A percentile compares a stretch with the other conserved stretches of the same genome.
These are phyloP conservation scores for Monosporascus sp. DNA, from an alignment of 2,329 filamentous ascomycete species.

Conservation along the genomic window DNA sequence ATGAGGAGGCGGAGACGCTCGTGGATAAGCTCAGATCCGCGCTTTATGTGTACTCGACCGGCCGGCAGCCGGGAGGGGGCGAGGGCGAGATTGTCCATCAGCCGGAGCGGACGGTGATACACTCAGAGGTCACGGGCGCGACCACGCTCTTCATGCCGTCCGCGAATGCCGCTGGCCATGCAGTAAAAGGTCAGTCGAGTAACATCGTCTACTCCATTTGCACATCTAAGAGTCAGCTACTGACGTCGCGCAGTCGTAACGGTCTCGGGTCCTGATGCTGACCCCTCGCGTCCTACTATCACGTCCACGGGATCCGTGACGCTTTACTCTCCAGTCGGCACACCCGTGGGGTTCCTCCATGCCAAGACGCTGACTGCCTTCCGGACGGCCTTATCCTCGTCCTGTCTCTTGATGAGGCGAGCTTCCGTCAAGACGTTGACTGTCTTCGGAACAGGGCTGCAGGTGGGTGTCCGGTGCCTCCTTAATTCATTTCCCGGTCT, in stretches of 20 bases:
- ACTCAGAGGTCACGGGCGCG: conserved; percentile 42
- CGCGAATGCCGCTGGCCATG: conserved; percentile 56
- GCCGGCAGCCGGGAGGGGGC: conserved; percentile 38
- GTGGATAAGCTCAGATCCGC: conserved; percentile 43
- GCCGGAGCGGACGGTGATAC: conserved; percentile 46
- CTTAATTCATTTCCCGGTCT: not conserved
- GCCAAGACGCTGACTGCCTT: conserved; percentile 74
- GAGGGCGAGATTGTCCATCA: conserved; percentile 46
- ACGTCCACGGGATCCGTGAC: conserved; percentile 63
- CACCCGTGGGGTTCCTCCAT: conserved; percentile 63
- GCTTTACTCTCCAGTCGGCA: conserved; percentile 58
- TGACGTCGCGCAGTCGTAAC: conserved; percentile 51
- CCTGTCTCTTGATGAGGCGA: conserved; percentile 61
- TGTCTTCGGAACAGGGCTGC: conserved; percentile 82
- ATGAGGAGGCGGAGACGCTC: conserved; percentile 48
- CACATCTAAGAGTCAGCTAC: conserved; percentile 3
- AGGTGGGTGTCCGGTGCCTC: conserved; percentile 31
- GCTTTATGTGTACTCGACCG: conserved; percentile 58
- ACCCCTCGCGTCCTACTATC: conserved; percentile 29
- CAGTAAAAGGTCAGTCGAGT: conserved; percentile 54
- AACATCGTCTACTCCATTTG: not conserved
- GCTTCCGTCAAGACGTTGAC: conserved; percentile 67
- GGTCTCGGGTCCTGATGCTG: conserved; percentile 39
- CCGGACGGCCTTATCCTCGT: conserved; percentile 68
- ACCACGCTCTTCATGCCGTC: conserved; percentile 74